These are phyloP conservation scores for Syzygium grande DNA, from an alignment of 345 rosid genomes.

Conservation along the genomic window DNA sequence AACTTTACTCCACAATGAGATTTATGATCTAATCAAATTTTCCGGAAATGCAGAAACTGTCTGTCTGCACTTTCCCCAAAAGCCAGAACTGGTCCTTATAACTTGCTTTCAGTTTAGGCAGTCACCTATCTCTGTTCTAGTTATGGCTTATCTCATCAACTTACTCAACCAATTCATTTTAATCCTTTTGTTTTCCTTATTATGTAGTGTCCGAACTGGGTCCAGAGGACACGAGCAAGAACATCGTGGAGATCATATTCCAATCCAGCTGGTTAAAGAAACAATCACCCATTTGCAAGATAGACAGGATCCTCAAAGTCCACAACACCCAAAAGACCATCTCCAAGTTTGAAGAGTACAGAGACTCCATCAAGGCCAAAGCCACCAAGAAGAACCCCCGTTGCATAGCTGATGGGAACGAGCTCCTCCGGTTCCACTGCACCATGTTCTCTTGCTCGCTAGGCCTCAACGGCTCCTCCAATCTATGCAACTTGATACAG, in stretches of 20 bases:
- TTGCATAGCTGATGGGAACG: conserved; percentile 81
- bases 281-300: conserved; percentile 50
- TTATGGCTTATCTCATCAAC: neutral
- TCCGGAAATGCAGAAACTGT: neutral
- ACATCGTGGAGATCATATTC: conserved; percentile 85
- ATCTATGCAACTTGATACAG: conserved; percentile 48
- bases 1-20: neutral
- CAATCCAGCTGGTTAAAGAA: conserved; percentile 85
- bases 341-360: conserved; percentile 60
- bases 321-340: conserved; percentile 62
- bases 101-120: neutral
- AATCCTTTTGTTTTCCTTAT: neutral
- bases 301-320: conserved; percentile 67
- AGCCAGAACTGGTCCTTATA: neutral
- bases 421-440: conserved; percentile 70
- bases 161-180: neutral
- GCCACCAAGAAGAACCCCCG: conserved; percentile 67
- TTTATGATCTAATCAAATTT: neutral
- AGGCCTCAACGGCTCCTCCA: conserved; percentile 55
- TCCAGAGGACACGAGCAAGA: conserved; percentile 72
- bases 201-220: conserved; percentile 59
- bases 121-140: neutral
- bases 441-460: conserved; percentile 49
- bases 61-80: neutral
- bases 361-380: conserved; percentile 63